phyloP scores from a whole-genome alignment of 306 rosid genomes.

The Trifolium fragiferum region DNA sequence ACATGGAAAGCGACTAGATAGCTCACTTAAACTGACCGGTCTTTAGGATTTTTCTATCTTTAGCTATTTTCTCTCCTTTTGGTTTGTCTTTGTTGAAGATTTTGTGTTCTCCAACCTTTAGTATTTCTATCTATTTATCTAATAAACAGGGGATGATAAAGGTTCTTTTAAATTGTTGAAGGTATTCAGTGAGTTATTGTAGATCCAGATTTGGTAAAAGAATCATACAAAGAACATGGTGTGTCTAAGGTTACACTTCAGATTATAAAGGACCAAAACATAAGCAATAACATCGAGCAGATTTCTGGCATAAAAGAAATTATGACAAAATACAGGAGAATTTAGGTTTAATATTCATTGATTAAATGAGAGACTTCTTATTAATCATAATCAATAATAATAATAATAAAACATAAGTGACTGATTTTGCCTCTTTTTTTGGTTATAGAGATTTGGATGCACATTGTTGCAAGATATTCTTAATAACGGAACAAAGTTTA shows the following conservation, averaged over 20 bases:
- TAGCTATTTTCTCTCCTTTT: neutral
- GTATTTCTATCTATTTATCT: neutral
- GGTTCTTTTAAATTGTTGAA: neutral
- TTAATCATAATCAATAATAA: neutral
- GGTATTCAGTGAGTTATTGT: neutral
- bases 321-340: constrained; percentile 8
- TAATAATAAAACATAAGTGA: neutral
- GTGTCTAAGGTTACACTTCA: neutral
- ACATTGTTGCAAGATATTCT: neutral
- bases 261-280: neutral
- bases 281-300: neutral
- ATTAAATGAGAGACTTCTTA: constrained; percentile 2
- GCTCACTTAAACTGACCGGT: neutral
- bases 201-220: neutral
- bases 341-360: constrained; percentile 2
- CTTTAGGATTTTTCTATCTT: neutral
- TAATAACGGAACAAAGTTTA: constrained; percentile 19
- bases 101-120: neutral
- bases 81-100: neutral
- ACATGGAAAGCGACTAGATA: neutral
- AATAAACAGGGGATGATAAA: neutral
- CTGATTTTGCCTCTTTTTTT: neutral
- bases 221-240: neutral
- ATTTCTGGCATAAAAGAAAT: neutral
- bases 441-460: neutral